A percentile compares a stretch with the other conserved stretches of the same genome.
These are phyloP conservation scores for Paecilomyces dactylethromorphus DNA, from an alignment of 2,329 filamentous ascomycete species.

Conservation along the genomic window DNA sequence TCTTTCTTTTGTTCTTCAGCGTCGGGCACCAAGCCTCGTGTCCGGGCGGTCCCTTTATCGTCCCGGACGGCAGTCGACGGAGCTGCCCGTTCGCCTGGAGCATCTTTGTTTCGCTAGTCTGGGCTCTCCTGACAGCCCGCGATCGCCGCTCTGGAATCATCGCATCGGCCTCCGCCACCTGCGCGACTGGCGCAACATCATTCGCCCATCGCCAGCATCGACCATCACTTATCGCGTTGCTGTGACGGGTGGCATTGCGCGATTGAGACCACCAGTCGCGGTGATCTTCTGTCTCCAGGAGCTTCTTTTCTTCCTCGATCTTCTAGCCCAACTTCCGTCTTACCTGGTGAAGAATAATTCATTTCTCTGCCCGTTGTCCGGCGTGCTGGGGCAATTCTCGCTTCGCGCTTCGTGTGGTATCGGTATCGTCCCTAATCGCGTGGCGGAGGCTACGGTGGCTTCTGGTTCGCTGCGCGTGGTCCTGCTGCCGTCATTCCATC, in stretches of 20 bases:
- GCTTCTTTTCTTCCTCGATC: not conserved
- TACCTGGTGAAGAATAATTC: not conserved
- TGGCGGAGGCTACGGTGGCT: not conserved
- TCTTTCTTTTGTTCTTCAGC: not conserved
- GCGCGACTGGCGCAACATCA: not conserved
- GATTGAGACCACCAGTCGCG: slow-evolving; percentile 1
- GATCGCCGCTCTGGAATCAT: not conserved
- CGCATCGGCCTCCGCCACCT: not conserved
- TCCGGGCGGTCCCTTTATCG: not conserved
- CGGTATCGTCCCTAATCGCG: not conserved
- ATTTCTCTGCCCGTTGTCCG: not conserved
- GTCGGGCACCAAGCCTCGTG: not conserved
- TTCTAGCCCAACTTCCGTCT: not conserved
- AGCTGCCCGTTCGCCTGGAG: not conserved
- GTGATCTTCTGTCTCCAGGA: slow-evolving; percentile 4
- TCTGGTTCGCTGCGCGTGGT: slow-evolving; percentile 5
- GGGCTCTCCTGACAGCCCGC: slow-evolving; percentile 3
- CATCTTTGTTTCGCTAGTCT: not conserved
- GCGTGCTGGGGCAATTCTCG: not conserved
- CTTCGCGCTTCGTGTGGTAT: not conserved
- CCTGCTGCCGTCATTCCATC: not conserved
- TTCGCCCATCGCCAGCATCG: not conserved
- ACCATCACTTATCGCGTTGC: not conserved
- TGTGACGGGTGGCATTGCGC: not conserved
- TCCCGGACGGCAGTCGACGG: not conserved